Evolutionary conservation across 257 asterid species (phyloP).

Genomic region (Nicotiana tomentosiformis): DNA sequence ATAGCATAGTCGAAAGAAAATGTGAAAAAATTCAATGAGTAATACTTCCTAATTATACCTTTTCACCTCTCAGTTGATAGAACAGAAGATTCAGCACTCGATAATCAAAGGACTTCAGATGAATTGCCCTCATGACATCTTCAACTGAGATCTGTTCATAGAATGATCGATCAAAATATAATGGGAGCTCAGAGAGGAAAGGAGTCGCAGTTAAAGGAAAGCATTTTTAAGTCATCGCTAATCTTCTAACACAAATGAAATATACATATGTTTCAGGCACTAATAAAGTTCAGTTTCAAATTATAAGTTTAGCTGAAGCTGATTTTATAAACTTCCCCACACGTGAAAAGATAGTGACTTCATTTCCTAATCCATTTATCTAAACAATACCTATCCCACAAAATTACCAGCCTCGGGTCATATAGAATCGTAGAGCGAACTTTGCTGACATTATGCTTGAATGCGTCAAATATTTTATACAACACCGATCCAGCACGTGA

Average conservation of each 20-base stretch:
- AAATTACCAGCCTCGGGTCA: not conserved
- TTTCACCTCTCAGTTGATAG: constrained; percentile 64
- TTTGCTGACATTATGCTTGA: not conserved
- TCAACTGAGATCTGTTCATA: constrained; percentile 52
- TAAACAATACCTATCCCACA: not conserved
- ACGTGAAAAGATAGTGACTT: not conserved
- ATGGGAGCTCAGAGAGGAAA: not conserved
- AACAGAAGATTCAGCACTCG: constrained; percentile 82
- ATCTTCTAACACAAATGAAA: not conserved
- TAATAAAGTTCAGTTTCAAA: not conserved
- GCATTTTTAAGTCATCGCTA: not conserved
- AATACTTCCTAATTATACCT: constrained; percentile 37
- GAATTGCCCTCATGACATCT: constrained; percentile 72
- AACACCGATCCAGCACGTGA: not conserved
- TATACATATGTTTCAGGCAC: not conserved
- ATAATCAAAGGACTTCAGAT: constrained; percentile 87
- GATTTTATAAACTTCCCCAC: not conserved
- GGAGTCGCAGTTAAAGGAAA: not conserved
- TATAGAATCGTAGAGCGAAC: not conserved
- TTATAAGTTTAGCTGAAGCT: not conserved
- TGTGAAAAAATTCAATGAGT: not conserved
- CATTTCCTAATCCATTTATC: not conserved
- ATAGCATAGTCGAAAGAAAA: not conserved
- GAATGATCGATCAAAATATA: constrained; percentile 18
- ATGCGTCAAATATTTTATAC: not conserved